These are phyloP conservation scores for Pythium brassicae DNA, from an alignment of 352 stramenopile genomes.

Conservation along the genomic window DNA sequence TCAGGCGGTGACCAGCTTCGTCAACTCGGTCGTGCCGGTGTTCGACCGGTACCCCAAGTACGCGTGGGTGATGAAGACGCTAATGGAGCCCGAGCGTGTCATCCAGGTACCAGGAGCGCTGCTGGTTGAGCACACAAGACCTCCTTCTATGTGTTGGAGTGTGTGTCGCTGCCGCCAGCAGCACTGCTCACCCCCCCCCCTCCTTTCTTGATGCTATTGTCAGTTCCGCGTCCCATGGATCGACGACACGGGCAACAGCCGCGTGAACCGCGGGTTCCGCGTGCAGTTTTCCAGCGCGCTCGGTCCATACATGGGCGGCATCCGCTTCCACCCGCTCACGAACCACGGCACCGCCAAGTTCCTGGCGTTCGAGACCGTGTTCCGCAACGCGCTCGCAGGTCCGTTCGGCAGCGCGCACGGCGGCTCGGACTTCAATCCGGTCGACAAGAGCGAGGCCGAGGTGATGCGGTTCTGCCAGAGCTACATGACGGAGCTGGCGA, in stretches of 20 bases:
- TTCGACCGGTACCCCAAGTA: slow-evolving; percentile 89
- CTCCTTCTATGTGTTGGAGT: too few relatives aligned
- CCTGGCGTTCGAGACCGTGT: slow-evolving; percentile 94
- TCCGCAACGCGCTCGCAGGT: slow-evolving; percentile 93
- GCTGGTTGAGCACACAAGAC: background rate
- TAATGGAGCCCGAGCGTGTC: slow-evolving; percentile 96
- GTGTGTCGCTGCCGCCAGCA: too few relatives aligned
- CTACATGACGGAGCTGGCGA: slow-evolving; percentile 97
- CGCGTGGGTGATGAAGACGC: slow-evolving; percentile 88
- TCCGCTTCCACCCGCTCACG: slow-evolving; percentile 93
- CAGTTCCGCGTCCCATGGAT: slow-evolving; percentile 97
- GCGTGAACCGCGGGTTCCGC: slow-evolving; percentile 96
- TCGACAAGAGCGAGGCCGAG: slow-evolving; percentile 96
- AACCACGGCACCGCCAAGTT: slow-evolving; percentile 89
- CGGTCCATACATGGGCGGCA: slow-evolving; percentile 93
- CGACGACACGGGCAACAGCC: slow-evolving; percentile 93
- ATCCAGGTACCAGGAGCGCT: slow-evolving; percentile 35
- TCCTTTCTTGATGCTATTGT: slow-evolving; percentile 9
- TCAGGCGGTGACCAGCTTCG: slow-evolving; percentile 71
- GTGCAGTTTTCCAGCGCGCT: slow-evolving; percentile 94
- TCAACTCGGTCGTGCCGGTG: slow-evolving; percentile 80
- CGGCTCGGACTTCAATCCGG: slow-evolving; percentile 96
- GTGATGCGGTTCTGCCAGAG: slow-evolving; percentile 98
- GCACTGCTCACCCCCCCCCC: background rate
- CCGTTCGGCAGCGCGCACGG: slow-evolving; percentile 80